Conservation (phyloP, 805 yeast genomes). For the Saturnispora ahearnii region DNA sequence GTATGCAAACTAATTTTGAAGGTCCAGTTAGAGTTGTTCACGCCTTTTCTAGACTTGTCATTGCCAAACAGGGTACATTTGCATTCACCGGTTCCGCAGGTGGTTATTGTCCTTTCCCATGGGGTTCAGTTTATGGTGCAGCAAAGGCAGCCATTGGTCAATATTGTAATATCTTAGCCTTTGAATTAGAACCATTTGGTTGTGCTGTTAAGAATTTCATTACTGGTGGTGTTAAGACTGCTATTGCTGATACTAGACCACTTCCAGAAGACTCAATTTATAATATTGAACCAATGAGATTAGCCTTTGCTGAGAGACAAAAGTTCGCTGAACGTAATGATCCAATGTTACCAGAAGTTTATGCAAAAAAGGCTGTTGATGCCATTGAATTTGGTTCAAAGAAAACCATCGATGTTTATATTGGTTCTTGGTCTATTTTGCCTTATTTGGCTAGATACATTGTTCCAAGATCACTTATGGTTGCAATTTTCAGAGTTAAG, state of each 20-base stretch:
- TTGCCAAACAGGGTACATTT: constrained; percentile 58
- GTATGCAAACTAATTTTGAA: constrained; percentile 58
- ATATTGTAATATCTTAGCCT: constrained; percentile 51
- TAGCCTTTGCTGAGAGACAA: constrained; percentile 42
- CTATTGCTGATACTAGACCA: constrained; percentile 58
- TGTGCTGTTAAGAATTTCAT: constrained; percentile 61
- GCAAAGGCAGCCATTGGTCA: constrained; percentile 71
- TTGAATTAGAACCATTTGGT: constrained; percentile 64
- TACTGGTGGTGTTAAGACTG: constrained; percentile 70
- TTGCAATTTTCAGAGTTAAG: constrained; percentile 21
- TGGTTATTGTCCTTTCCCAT: constrained; percentile 62
- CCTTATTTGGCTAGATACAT: constrained; percentile 18
- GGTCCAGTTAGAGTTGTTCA: constrained; percentile 60
- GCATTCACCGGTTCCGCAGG: constrained; percentile 69
- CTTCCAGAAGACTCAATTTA: constrained; percentile 49
- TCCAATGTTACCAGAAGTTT: constrained; percentile 53
- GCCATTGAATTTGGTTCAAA: constrained; percentile 35
- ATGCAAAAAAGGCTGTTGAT: constrained; percentile 45
- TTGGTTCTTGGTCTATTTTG: constrained; percentile 35
- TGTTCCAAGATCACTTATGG: constrained; percentile 21
- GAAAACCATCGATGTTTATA: constrained; percentile 41
- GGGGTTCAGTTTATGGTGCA: constrained; percentile 55
- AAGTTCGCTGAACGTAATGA: constrained; percentile 48
- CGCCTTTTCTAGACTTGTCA: constrained; percentile 35
- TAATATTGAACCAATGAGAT: constrained; percentile 40